phyloP scores from a whole-genome alignment of 2,329 filamentous ascomycete genomes.

The Fusarium dimerum region DNA sequence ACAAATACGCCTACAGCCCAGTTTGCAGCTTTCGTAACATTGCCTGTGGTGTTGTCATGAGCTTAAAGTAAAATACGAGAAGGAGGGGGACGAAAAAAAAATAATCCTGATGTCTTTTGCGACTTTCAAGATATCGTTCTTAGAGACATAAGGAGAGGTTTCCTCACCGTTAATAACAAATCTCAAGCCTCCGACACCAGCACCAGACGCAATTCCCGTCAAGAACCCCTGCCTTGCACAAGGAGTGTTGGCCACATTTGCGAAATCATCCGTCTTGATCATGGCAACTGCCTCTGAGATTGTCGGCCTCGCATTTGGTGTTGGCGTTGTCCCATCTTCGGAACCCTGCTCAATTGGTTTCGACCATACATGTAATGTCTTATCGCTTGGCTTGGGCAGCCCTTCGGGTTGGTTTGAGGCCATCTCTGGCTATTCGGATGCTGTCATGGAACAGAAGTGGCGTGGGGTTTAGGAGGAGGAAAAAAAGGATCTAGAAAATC shows the following conservation, averaged over 20 bases:
- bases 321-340: slow-evolving; percentile 19
- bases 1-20: slow-evolving; percentile 83
- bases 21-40: slow-evolving; percentile 62
- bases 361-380: slow-evolving; percentile 39
- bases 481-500: slow-evolving; percentile 7
- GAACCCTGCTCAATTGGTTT: slow-evolving; percentile 33
- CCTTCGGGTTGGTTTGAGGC: slow-evolving; percentile 33
- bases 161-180: slow-evolving; percentile 73
- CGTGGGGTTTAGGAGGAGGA: too few species aligned
- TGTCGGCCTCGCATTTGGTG: slow-evolving; percentile 38
- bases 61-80: neutral
- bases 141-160: neutral
- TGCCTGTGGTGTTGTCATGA: slow-evolving; percentile 30
- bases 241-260: slow-evolving; percentile 73
- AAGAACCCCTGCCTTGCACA: slow-evolving; percentile 83
- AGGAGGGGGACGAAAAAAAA: too few species aligned
- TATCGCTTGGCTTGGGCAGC: slow-evolving; percentile 28
- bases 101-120: too few species aligned
- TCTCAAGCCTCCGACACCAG: slow-evolving; percentile 71
- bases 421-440: slow-evolving; percentile 37
- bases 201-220: slow-evolving; percentile 79
- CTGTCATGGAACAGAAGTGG: too few species aligned
- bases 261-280: slow-evolving; percentile 69
- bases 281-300: slow-evolving; percentile 63
- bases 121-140: neutral